phyloP scores from a whole-genome alignment of 768 basidiomycete species.

The Lentinula guzmanii region DNA sequence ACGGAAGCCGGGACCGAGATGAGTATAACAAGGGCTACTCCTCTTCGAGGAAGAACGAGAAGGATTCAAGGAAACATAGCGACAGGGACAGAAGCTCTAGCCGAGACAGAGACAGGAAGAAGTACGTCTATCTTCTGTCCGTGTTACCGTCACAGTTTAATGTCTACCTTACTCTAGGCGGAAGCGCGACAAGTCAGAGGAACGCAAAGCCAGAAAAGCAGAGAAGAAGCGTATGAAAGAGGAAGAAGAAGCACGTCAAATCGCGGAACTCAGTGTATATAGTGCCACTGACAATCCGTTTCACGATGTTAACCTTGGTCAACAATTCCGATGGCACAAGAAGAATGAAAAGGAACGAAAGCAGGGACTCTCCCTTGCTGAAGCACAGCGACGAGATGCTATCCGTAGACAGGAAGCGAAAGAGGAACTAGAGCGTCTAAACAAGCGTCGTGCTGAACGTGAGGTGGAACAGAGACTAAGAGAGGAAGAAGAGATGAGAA shows the following conservation, averaged over 20 bases:
- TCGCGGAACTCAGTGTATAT: conserved; percentile 94
- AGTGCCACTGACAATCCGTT: conserved; percentile 97
- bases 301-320: conserved; percentile 92
- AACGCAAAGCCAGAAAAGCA: conserved; percentile 76
- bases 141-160: background rate
- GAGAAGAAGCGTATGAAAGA: conserved; percentile 81
- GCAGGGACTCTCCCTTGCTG: conserved; percentile 71
- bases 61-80: conserved; percentile 1
- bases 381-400: conserved; percentile 75
- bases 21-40: conserved; percentile 26
- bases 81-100: conserved; percentile 25
- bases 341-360: conserved; percentile 96
- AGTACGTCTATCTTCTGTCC: conserved; percentile 24
- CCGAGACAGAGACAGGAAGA: conserved; percentile 29
- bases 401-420: conserved; percentile 84
- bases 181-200: conserved; percentile 84
- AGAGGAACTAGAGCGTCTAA: conserved; percentile 90
- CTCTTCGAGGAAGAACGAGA: background rate
- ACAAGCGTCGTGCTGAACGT: conserved; percentile 83
- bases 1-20: conserved; percentile 23
- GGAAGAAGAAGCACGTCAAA: conserved; percentile 86
- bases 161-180: conserved; percentile 37
- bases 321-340: conserved; percentile 99
- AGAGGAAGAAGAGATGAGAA: conserved; percentile 89
- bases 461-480: conserved; percentile 84